These are phyloP conservation scores for Apium graveolens DNA, from an alignment of 129 eudicot species.

Conservation along the genomic window DNA sequence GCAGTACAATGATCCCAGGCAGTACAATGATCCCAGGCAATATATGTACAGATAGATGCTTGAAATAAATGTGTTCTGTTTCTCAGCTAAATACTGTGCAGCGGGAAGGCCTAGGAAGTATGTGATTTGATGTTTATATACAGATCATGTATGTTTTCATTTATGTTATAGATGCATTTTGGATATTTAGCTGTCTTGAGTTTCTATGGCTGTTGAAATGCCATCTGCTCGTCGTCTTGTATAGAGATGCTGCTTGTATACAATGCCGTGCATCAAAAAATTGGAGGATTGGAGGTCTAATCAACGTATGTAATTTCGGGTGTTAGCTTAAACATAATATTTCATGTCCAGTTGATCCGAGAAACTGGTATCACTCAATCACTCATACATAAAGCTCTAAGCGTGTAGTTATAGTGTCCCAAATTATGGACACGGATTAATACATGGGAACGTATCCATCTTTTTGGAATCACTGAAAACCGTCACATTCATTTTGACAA, in stretches of 20 bases:
- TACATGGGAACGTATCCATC: too few relatives aligned
- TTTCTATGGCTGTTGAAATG: not conserved
- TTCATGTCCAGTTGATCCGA: not conserved
- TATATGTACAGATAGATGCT: constrained; percentile 30
- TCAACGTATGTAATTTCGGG: not conserved
- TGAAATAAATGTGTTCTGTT: not conserved
- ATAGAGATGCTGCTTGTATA: not conserved
- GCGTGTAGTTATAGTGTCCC: not conserved
- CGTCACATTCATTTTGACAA: too few relatives aligned
- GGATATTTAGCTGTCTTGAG: not conserved
- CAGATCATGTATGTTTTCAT: not conserved
- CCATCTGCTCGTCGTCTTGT: not conserved
- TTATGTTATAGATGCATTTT: not conserved
- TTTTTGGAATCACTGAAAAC: too few relatives aligned
- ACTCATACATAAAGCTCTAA: not conserved
- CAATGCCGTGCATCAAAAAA: not conserved
- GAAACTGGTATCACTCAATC: not conserved
- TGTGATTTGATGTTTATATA: not conserved
- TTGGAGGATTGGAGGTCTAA: not conserved
- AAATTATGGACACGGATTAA: not conserved
- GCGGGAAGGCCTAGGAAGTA: not conserved
- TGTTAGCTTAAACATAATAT: not conserved
- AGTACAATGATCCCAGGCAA: constrained; percentile 20
- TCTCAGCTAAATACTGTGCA: not conserved
- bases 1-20: too few relatives aligned